Evolutionary conservation across 1,139 yeast genomes (phyloP), one percentile per base, ranked within the genome.

Genomic region (Lodderomyces parapsilosis): DNA sequence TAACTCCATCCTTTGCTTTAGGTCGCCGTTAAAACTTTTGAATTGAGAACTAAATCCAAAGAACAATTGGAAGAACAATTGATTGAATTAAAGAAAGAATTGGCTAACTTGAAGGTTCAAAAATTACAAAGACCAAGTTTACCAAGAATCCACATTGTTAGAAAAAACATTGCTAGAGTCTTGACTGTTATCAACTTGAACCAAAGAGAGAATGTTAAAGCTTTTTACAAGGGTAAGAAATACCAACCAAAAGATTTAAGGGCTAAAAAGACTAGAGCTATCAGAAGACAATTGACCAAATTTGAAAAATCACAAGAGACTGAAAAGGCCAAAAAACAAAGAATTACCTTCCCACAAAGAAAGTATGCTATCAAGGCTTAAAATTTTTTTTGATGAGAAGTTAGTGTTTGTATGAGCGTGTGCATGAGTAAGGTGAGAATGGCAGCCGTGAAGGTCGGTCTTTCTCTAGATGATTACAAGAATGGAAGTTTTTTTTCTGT

Each of bases 211-310:
- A 84, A 86, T 63, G 96, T 89, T 71, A 88, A 88, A 76, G 95
- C 86, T 70, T 86, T 87, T 83, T 91, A 90, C 93, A 81, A 82
- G 62, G 96, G 91, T 78, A 90, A 90, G 85, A 91, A 90, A 80
- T 87, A 83, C 84, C 81, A 84, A 74, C 99, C 99, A 81, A 91
- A 91, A 83, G 98, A 91, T 74, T 84, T 93, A 78, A 93, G 98
- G 81, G 96, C 89, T 67, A 93, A 93, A 91, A 88, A 93, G 86
- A 93, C 99, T 78, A 93, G 98, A 85, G 98, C 99, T 75, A 79
- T 93, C 76, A 91, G 99, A 87, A 89, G 98, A 83, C 82, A 84
- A 73, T 83, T 93, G 72, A 83, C 97, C 74, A 80, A 86, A 71
- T 75, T 76, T 75, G 97, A 93, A 80, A 83, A 87, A 70, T 68